A percentile compares a stretch with the other conserved stretches of the same genome.
phyloP scores from a whole-genome alignment of 306 rosid species.

The Alnus rubra region DNA sequence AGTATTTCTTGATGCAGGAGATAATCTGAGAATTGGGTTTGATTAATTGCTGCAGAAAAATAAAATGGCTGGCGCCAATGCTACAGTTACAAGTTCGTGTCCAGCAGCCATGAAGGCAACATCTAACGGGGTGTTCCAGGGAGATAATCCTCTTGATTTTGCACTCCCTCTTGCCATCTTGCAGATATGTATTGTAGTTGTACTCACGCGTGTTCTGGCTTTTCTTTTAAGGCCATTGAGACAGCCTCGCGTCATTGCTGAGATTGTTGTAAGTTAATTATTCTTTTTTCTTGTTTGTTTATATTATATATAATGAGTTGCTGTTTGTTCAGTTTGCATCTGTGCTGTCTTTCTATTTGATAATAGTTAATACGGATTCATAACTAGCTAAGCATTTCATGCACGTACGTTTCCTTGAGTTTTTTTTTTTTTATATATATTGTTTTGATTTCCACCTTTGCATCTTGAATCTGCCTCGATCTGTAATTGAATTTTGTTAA shows the following conservation, averaged over 20 bases:
- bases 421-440: background rate
- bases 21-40: background rate
- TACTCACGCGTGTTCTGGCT: slow-evolving; percentile 50
- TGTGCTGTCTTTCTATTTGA: background rate
- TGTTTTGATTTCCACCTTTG: background rate
- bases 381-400: background rate
- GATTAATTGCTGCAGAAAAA: background rate
- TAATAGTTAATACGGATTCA: background rate
- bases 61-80: slow-evolving; percentile 38
- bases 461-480: background rate
- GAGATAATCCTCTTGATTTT: slow-evolving; percentile 61
- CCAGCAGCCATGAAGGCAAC: slow-evolving; percentile 55
- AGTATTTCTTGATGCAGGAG: slow-evolving; percentile 20
- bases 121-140: slow-evolving; percentile 73
- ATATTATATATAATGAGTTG: background rate
- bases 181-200: slow-evolving; percentile 50
- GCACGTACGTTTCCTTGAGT: too few species aligned
- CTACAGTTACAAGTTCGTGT: slow-evolving; percentile 23
- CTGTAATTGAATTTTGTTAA: background rate
- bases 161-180: slow-evolving; percentile 68
- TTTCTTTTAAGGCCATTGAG: slow-evolving; percentile 42
- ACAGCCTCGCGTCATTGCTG: slow-evolving; percentile 67
- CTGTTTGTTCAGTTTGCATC: background rate
- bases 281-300: too few species aligned
- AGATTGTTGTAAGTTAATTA: slow-evolving; percentile 58